Base-by-base conservation (phyloP, 495 filamentous ascomycete genomes). In the Terfezia boudieri region DNA sequence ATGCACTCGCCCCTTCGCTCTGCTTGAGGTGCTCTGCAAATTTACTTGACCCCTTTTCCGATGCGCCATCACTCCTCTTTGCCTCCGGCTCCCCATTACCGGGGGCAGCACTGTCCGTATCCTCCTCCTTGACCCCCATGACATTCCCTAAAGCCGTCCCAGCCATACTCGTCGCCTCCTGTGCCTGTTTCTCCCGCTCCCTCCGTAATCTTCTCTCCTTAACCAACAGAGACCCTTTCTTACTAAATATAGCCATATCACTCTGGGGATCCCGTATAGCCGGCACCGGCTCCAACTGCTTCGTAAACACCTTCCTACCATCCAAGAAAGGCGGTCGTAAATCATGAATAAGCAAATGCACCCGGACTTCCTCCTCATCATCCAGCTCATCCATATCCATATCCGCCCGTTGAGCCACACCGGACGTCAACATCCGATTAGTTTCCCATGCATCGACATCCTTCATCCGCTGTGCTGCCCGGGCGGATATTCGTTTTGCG, bases 381-480 rank as follows among this genome's bases (percentile, higher is more conserved):
- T 95, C 88, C 56, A 82, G 77, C 56, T 93, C 89, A 59, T 88
- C 85, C 22, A 75, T 73, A 36, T 81, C 79, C 59, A 83, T 76
- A 60, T 89, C 83, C 57, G 84, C 73, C 67, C 89, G 71, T 67
- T 96, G 92, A 14, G 92, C 92, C 50, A 96, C 89, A 53, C 86
- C 89, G 11, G 86, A 94, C 0, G 86, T 92, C 48, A 96, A 78
- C 92, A 99, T 95, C 38, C 90, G 84, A 68, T 99, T 96, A 14
- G 87, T 88, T 66, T 98, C 90, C 90, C 90, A 98, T 32, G 86
- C 87, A 72, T 98, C 90, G 23, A 83, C 82, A 64, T 95, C 90
- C 65, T 87, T 88, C 68, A 93, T 85, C 67, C 82, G 88, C 65
- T 90, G 84, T 14, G 80, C 67, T 49, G 81, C 78, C 49, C 79